These are phyloP conservation scores for Beauveria bassiana DNA, from an alignment of 2,329 filamentous ascomycete genomes.

Conservation along the genomic window DNA sequence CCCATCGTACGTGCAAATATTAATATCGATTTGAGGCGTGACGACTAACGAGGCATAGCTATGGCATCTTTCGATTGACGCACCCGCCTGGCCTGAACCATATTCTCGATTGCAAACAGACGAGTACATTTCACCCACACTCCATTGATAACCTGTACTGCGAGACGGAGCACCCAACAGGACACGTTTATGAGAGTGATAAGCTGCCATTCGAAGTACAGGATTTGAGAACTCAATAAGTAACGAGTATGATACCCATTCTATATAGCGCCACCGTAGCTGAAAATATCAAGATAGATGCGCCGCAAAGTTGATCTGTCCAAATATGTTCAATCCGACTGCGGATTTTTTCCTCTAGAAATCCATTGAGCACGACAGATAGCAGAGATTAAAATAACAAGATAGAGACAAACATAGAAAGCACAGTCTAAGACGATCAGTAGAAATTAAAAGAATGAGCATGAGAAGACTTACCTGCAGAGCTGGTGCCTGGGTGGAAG, in stretches of 20 bases:
- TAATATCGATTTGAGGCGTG: background rate
- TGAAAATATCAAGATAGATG: background rate
- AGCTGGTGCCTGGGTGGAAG: no score
- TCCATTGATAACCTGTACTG: constrained; percentile 65
- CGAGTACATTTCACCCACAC: constrained; percentile 77
- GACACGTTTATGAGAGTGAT: constrained; percentile 62
- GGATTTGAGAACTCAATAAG: constrained; percentile 35
- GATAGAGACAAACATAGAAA: no score
- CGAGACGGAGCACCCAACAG: constrained; percentile 56
- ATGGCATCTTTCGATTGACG: constrained; percentile 87
- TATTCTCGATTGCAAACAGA: constrained; percentile 71
- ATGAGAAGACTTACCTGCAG: no score
- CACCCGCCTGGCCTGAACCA: constrained; percentile 84
- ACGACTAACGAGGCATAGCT: constrained; percentile 40
- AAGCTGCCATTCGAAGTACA: constrained; percentile 54
- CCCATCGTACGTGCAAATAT: constrained; percentile 53
- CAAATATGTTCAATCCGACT: no score
- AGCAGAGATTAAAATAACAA: no score
- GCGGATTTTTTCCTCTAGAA: no score
- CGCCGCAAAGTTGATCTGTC: background rate
- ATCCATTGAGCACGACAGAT: no score
- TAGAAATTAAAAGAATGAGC: no score
- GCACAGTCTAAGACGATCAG: no score
- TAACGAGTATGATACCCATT: constrained; percentile 3
- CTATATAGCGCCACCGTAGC: background rate